Percentiles rank a stretch among this genome's conserved stretches.
Conservation (phyloP, 805 yeast genomes). For the Nakazawaea wickerhamii region DNA sequence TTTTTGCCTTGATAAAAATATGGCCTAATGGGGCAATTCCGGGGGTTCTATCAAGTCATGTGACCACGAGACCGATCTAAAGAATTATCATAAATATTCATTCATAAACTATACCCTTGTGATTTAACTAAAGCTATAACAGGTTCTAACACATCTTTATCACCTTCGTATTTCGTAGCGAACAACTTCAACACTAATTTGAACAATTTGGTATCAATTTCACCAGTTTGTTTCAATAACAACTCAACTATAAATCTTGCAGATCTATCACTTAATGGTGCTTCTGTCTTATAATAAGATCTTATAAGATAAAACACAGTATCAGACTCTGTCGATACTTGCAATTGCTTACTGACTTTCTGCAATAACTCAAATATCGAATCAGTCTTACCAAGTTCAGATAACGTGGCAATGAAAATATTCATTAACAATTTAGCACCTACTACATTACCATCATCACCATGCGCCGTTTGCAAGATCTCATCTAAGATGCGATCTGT, state of each 20-base stretch:
- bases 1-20: too few relatives aligned
- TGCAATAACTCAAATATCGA: neutral
- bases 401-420: neutral
- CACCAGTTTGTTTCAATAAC: neutral
- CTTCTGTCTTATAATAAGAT: neutral
- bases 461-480: neutral
- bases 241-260: slow-evolving; percentile 4
- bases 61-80: too few relatives aligned
- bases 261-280: neutral
- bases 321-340: neutral
- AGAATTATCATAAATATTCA: too few relatives aligned
- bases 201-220: neutral
- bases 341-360: neutral
- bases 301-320: slow-evolving; percentile 5
- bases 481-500: neutral
- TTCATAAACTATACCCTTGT: too few relatives aligned
- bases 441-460: neutral
- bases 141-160: neutral
- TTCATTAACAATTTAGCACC: slow-evolving; percentile 6
- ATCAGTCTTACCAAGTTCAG: slow-evolving; percentile 6
- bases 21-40: too few relatives aligned
- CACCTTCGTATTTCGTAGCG: neutral
- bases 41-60: too few relatives aligned
- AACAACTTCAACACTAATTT: neutral
- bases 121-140: too few relatives aligned